phyloP scores from a whole-genome alignment of 208 protist species.

The Trypanosoma platydactyli region DNA sequence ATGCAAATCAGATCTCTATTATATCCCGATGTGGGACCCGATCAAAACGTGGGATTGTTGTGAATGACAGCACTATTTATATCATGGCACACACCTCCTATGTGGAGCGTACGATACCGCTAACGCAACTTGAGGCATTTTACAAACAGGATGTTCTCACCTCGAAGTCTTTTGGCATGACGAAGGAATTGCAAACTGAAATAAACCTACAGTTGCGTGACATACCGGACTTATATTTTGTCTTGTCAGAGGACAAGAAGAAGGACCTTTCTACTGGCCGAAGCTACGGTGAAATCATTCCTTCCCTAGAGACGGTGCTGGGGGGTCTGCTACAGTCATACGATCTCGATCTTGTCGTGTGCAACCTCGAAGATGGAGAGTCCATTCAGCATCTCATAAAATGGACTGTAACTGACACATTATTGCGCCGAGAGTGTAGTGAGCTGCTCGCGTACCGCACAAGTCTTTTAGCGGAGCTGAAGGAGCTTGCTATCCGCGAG shows the following conservation, averaged over 20 bases:
- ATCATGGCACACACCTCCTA: slow-evolving; percentile 5
- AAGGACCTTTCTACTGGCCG: slow-evolving; percentile 7
- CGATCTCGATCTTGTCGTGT: slow-evolving; percentile 19
- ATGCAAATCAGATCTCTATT: slow-evolving; percentile 18
- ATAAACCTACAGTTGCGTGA: slow-evolving; percentile 16
- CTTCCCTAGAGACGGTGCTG: background rate
- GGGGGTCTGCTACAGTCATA: background rate
- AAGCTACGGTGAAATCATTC: slow-evolving; percentile 3
- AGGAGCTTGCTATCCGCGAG: background rate
- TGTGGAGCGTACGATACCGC: slow-evolving; percentile 15
- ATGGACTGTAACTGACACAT: slow-evolving; percentile 10
- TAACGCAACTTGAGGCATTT: slow-evolving; percentile 14
- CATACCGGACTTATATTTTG: slow-evolving; percentile 17
- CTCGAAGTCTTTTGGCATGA: slow-evolving; percentile 16
- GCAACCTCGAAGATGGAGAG: slow-evolving; percentile 12
- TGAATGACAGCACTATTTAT: slow-evolving; percentile 22
- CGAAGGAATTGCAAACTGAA: slow-evolving; percentile 25
- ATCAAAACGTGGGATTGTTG: slow-evolving; percentile 14
- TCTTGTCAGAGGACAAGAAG: slow-evolving; percentile 12
- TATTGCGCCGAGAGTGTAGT: background rate
- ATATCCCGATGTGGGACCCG: background rate
- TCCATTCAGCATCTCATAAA: slow-evolving; percentile 5
- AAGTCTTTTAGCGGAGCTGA: background rate
- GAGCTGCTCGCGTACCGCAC: slow-evolving; percentile 15
- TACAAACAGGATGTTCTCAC: slow-evolving; percentile 11